Percentiles rank a stretch among this genome's conserved stretches.
These are phyloP conservation scores for Metarhizium brunneum DNA, from an alignment of 2,329 filamentous ascomycete species.

Conservation along the genomic window DNA sequence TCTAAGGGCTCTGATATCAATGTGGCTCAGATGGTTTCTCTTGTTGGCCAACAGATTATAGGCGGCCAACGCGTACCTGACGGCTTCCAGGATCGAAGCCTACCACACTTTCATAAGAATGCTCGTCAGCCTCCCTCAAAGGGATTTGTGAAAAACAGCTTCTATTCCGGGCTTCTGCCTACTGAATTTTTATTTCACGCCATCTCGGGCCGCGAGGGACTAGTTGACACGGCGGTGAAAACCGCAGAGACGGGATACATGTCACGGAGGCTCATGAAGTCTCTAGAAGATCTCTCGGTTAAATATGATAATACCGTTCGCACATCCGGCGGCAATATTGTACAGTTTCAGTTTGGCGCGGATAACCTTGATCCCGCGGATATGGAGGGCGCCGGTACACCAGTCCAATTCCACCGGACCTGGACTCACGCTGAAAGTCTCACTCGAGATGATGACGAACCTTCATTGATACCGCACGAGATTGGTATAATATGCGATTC, in stretches of 20 bases:
- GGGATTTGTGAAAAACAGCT: constrained; percentile 93
- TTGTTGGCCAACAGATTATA: constrained; percentile 97
- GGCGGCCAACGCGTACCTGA: constrained; percentile 84
- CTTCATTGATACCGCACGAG: constrained; percentile 62
- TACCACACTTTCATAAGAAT: constrained; percentile 92
- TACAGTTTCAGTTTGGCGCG: constrained; percentile 95
- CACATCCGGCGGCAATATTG: constrained; percentile 76
- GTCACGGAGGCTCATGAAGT: constrained; percentile 96
- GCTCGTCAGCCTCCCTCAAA: constrained; percentile 83
- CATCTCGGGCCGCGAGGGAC: constrained; percentile 93
- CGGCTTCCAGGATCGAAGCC: constrained; percentile 87
- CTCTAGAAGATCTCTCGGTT: constrained; percentile 84
- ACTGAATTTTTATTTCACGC: constrained; percentile 97
- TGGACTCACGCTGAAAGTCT: constrained; percentile 70
- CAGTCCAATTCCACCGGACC: constrained; percentile 85
- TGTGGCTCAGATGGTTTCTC: constrained; percentile 96
- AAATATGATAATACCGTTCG: constrained; percentile 91
- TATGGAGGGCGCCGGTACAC: constrained; percentile 89
- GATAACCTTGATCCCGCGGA: constrained; percentile 92
- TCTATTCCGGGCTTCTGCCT: constrained; percentile 83
- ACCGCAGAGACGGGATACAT: constrained; percentile 98
- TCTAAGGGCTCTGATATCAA: constrained; percentile 97
- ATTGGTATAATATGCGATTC: constrained; percentile 58
- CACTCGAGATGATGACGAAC: constrained; percentile 71
- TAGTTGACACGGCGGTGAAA: constrained; percentile 97